Evolutionary conservation across 805 yeast species (phyloP).

Genomic region (Cyberlindnera nakhonratchasimensis): DNA sequence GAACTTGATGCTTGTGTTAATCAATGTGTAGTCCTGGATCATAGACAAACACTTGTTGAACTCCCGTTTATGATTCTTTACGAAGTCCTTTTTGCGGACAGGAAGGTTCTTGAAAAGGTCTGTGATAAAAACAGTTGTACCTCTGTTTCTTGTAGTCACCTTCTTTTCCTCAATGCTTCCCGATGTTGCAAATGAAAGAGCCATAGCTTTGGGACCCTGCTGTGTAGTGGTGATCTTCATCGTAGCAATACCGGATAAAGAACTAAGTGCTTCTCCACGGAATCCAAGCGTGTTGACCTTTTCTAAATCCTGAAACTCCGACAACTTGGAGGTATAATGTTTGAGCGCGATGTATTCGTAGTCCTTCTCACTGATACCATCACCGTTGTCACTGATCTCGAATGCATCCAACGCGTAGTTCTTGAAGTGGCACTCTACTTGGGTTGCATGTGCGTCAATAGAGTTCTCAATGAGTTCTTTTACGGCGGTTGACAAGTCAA

Average conservation of each 20-base stretch:
- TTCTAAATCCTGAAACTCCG: slow-evolving; percentile 50
- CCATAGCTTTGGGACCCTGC: slow-evolving; percentile 51
- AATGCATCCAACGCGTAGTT: slow-evolving; percentile 72
- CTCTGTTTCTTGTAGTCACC: slow-evolving; percentile 53
- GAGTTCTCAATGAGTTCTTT: slow-evolving; percentile 88
- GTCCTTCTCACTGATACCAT: slow-evolving; percentile 54
- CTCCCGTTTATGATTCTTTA: slow-evolving; percentile 64
- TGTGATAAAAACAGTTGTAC: slow-evolving; percentile 61
- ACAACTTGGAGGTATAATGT: slow-evolving; percentile 66
- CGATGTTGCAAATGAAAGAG: slow-evolving; percentile 47
- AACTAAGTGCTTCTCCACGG: slow-evolving; percentile 78
- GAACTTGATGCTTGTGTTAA: slow-evolving; percentile 55
- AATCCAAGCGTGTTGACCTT: slow-evolving; percentile 61
- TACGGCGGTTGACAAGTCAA: slow-evolving; percentile 69
- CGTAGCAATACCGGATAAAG: slow-evolving; percentile 55
- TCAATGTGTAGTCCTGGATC: slow-evolving; percentile 64
- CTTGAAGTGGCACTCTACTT: slow-evolving; percentile 62
- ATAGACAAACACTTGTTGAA: slow-evolving; percentile 62
- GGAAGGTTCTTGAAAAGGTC: slow-evolving; percentile 70
- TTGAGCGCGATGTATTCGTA: slow-evolving; percentile 53
- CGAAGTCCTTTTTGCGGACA: slow-evolving; percentile 74
- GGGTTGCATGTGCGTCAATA: slow-evolving; percentile 71
- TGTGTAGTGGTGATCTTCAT: slow-evolving; percentile 51
- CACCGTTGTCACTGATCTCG: slow-evolving; percentile 67
- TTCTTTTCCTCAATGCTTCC: slow-evolving; percentile 48